Percentiles rank a stretch among this genome's conserved stretches.
Evolutionary conservation across 2,329 filamentous ascomycete species (phyloP).

Genomic region (Pseudogymnoascus sp.): DNA sequence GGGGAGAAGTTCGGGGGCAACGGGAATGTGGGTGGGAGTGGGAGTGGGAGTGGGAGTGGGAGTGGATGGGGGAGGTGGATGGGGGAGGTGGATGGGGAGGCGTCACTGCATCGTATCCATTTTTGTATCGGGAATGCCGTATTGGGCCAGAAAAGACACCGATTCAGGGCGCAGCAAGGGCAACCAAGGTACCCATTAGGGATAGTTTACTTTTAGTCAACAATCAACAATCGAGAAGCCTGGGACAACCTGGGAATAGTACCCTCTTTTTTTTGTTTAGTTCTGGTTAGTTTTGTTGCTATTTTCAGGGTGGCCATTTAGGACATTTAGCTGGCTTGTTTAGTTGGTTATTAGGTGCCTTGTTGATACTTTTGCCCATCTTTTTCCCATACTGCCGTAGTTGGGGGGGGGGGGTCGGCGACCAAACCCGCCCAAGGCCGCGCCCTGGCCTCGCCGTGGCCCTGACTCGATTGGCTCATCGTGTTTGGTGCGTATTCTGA

Average conservation of each 20-base stretch:
- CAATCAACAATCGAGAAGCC: neutral
- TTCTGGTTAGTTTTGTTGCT: neutral
- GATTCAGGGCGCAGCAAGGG: neutral
- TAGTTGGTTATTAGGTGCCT: neutral
- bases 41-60: neutral
- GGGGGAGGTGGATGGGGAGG: neutral
- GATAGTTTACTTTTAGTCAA: neutral
- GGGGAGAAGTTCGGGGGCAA: neutral
- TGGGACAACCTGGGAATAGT: neutral
- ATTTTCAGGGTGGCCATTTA: conserved; percentile 4
- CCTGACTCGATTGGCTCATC: neutral
- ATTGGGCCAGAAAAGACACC: neutral
- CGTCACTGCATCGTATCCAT: neutral
- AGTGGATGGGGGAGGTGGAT: too few species aligned
- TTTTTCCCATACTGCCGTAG: neutral
- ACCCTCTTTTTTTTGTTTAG: neutral
- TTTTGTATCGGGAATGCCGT: neutral
- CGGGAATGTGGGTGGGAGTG: neutral
- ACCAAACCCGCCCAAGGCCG: neutral
- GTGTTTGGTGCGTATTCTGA: neutral
- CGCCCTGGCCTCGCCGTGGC: neutral
- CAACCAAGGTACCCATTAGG: conserved; percentile 2
- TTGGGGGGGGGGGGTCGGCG: neutral
- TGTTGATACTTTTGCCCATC: neutral
- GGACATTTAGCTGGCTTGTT: neutral